A percentile compares a stretch with the other conserved stretches of the same genome.
Evolutionary conservation across 2,329 filamentous ascomycete species (phyloP).

Genomic region (Verticillium nubilum): DNA sequence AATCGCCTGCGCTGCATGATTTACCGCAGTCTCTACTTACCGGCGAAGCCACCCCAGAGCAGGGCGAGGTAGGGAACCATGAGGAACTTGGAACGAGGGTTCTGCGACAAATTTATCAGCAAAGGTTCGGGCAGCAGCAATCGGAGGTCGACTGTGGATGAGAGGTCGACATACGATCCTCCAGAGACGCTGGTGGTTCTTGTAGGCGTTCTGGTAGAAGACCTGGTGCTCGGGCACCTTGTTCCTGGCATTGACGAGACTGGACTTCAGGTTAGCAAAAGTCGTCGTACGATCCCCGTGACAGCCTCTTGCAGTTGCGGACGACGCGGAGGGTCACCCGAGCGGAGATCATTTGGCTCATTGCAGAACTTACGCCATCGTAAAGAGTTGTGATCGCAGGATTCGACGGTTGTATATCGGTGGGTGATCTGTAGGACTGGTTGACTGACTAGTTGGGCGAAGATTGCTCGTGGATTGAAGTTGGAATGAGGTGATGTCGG

Average conservation of each 20-base stretch:
- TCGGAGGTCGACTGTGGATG: slow-evolving; percentile 6
- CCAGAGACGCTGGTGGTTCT: slow-evolving; percentile 65
- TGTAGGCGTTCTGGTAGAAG: slow-evolving; percentile 69
- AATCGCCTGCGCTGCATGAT: neutral
- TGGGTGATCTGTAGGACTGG: neutral
- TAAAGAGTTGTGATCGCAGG: neutral
- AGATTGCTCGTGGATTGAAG: neutral
- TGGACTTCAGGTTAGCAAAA: slow-evolving; percentile 27
- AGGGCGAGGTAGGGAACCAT: slow-evolving; percentile 64
- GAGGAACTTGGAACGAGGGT: slow-evolving; percentile 58
- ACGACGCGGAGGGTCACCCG: neutral
- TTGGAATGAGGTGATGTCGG: slow-evolving; percentile 2
- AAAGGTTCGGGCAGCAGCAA: neutral
- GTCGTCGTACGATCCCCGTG: slow-evolving; percentile 7
- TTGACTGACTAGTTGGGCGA: neutral
- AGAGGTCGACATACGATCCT: slow-evolving; percentile 59
- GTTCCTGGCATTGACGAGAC: slow-evolving; percentile 68
- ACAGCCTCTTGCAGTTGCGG: neutral
- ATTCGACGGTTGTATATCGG: neutral
- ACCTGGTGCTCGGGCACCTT: slow-evolving; percentile 70
- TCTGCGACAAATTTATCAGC: slow-evolving; percentile 32
- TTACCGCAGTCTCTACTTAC: slow-evolving; percentile 37
- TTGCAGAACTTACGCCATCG: neutral
- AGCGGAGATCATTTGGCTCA: neutral
- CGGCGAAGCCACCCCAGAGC: slow-evolving; percentile 56